Conservation (phyloP, 2,329 filamentous ascomycete species). For the Colletotrichum acutatum region DNA sequence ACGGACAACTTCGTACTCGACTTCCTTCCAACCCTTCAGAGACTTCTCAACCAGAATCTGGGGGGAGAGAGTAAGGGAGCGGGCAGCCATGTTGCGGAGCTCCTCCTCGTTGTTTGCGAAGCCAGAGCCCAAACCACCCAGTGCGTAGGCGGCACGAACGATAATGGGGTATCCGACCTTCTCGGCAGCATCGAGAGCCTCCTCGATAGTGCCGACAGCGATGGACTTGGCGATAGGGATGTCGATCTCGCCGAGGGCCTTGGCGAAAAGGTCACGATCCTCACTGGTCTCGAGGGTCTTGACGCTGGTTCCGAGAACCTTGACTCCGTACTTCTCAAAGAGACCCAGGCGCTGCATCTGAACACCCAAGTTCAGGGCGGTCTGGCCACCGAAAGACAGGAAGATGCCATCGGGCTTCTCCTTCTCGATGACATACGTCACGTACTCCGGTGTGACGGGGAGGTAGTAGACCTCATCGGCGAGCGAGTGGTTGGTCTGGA, state of each 20-base stretch:
- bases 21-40: conserved; percentile 99
- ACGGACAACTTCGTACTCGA: conserved; percentile 97
- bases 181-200: conserved; percentile 88
- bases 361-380: conserved; percentile 94
- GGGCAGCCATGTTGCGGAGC: conserved; percentile 90
- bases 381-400: conserved; percentile 97
- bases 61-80: conserved; percentile 91
- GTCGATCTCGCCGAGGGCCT: conserved; percentile 95
- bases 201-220: conserved; percentile 89
- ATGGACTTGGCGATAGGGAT: conserved; percentile 98
- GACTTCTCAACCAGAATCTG: conserved; percentile 99
- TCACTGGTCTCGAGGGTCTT: conserved; percentile 94
- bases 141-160: conserved; percentile 94
- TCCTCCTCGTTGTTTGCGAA: conserved; percentile 96
- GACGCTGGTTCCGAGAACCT: conserved; percentile 94
- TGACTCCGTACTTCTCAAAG: conserved; percentile 94
- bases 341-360: conserved; percentile 97
- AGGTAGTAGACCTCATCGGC: conserved; percentile 99
- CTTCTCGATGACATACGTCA: conserved; percentile 95
- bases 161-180: conserved; percentile 97
- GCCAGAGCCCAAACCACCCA: conserved; percentile 94
- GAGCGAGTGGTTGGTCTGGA: conserved; percentile 95
- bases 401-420: conserved; percentile 97
- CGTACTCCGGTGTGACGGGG: conserved; percentile 96
- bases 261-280: conserved; percentile 95